These are phyloP conservation scores for Eustoma russellianum DNA, from an alignment of 257 asterid species.

Conservation along the genomic window DNA sequence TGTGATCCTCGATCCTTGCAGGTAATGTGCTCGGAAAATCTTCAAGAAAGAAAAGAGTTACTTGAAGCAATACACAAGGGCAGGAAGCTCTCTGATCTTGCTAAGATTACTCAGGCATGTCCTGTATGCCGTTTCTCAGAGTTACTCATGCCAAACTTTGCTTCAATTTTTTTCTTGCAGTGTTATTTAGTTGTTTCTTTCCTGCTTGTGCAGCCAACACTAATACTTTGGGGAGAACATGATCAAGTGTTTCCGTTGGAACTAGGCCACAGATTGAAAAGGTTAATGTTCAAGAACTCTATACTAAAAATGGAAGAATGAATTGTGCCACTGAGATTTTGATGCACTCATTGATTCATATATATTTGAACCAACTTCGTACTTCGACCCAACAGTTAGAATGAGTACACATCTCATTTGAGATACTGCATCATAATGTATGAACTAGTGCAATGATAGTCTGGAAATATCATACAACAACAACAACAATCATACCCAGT, in stretches of 20 bases:
- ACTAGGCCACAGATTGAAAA: slow-evolving; percentile 50
- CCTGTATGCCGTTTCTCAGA: background rate
- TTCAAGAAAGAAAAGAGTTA: slow-evolving; percentile 56
- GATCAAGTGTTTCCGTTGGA: slow-evolving; percentile 59
- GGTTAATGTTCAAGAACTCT: slow-evolving; percentile 15
- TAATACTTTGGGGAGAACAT: slow-evolving; percentile 63
- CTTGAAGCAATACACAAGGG: slow-evolving; percentile 38
- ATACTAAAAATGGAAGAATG: too few species aligned
- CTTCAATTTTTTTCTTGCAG: background rate
- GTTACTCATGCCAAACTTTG: background rate
- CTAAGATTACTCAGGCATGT: slow-evolving; percentile 55
- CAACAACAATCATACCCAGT: too few species aligned
- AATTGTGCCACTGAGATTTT: too few species aligned
- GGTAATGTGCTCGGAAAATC: slow-evolving; percentile 47
- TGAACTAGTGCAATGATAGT: too few species aligned
- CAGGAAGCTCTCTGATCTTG: slow-evolving; percentile 45
- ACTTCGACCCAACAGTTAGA: too few species aligned
- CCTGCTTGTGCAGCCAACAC: slow-evolving; percentile 38
- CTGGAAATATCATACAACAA: too few species aligned
- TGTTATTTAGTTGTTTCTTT: background rate
- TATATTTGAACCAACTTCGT: too few species aligned
- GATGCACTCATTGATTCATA: too few species aligned
- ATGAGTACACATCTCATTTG: too few species aligned
- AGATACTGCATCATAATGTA: too few species aligned
- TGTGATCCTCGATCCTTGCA: slow-evolving; percentile 8